Evolutionary conservation across 768 basidiomycete genomes (phyloP), one percentile per base, ranked within the genome.

Genomic region (Sistotremastrum suecicum): DNA sequence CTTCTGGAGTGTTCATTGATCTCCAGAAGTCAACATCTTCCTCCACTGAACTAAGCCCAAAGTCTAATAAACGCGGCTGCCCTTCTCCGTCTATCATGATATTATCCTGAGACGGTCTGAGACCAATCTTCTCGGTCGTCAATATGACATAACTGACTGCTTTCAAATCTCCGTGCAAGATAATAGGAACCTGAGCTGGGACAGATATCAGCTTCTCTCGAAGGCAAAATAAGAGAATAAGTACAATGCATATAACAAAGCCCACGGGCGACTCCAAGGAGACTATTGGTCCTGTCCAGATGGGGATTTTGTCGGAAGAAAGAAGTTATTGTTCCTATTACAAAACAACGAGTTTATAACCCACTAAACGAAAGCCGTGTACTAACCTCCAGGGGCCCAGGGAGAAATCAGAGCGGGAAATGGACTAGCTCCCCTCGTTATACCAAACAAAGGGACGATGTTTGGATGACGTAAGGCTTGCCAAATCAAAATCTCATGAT

Each of bases 141-240:
- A 20, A 38, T 28, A 39, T 5, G 37, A 30, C 8, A 31, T 37
- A 6, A 51, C 55, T 20, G 38, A 54, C 58, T 4, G 46, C 52
- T 44, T 57, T 56, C 11, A 59, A 32, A 37, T 56, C 56, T 0
- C 55, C 55, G 44, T 59, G 58, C 6, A 59, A 38, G 11, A 59
- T 45, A 36, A 42, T 46, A 12, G 54, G 39, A 10, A 41, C 37
- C 40, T 59, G 58, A 5, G 58, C 39, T 40, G 39, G 20, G 20
- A 20, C 20, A 20, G 20, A 20, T 20, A 20, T 20, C 20, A 20
- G 20, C 20, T 20, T 20, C 20, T 20, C 20, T 20, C 20, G 20
- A 20, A 20, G 20, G 20, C 20, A 20, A 20, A 20, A 20, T 20
- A 20, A 20, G 8, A 20, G 20, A 11, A 7, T 40, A 20, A 40